phyloP scores from a whole-genome alignment of 805 yeast species.

The Saturnispora quitensis region DNA sequence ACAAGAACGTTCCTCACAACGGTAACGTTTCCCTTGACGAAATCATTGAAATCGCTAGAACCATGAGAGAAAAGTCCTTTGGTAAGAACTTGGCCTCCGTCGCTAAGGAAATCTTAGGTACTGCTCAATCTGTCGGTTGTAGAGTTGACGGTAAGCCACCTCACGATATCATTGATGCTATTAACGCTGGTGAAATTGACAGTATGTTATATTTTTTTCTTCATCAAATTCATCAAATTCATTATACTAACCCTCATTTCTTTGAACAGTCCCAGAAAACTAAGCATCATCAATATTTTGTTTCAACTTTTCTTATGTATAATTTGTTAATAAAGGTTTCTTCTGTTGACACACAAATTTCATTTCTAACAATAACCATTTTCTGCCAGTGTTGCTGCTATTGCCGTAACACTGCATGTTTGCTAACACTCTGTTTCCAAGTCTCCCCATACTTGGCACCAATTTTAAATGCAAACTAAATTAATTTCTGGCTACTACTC shows the following conservation, averaged over 20 bases:
- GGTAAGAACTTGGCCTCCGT: slow-evolving; percentile 97
- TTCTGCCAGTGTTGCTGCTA: not conserved
- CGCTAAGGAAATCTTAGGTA: slow-evolving; percentile 97
- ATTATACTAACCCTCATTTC: slow-evolving; percentile 6
- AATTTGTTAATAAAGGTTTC: slow-evolving; percentile 17
- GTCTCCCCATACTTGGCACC: slow-evolving; percentile 62
- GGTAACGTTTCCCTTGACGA: slow-evolving; percentile 98
- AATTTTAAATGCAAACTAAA: slow-evolving; percentile 88
- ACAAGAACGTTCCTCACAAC: slow-evolving; percentile 98
- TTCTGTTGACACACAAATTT: slow-evolving; percentile 1
- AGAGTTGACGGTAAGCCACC: slow-evolving; percentile 99
- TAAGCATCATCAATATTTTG: slow-evolving; percentile 27
- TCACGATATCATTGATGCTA: slow-evolving; percentile 97
- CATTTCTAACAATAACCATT: too few relatives aligned
- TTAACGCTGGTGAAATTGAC: slow-evolving; percentile 97
- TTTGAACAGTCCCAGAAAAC: slow-evolving; percentile 55
- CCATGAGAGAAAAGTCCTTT: slow-evolving; percentile 94
- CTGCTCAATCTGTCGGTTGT: slow-evolving; percentile 99
- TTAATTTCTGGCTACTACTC: slow-evolving; percentile 51
- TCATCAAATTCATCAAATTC: not conserved
- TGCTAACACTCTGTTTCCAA: slow-evolving; percentile 92
- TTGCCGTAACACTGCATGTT: slow-evolving; percentile 31
- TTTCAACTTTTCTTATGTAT: slow-evolving; percentile 12
- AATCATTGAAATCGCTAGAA: slow-evolving; percentile 94
- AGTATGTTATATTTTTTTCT: slow-evolving; percentile 25